phyloP scores from a whole-genome alignment of 495 filamentous ascomycete species.

The Tuber calosporum region DNA sequence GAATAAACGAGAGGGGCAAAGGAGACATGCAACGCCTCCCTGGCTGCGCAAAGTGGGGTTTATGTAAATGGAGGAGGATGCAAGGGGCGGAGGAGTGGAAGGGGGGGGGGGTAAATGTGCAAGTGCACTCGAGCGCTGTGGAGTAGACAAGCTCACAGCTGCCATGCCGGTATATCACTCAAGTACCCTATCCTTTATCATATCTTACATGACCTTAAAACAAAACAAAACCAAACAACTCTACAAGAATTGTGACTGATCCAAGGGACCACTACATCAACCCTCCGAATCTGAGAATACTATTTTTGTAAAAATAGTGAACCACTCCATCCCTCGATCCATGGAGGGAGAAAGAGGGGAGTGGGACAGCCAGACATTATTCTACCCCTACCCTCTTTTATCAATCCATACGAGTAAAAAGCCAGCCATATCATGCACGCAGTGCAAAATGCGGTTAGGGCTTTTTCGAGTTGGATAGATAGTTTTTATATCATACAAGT shows the following conservation, averaged over 20 bases:
- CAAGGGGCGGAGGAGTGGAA: background rate
- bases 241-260: background rate
- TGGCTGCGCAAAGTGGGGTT: background rate
- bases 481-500: too few relatives aligned
- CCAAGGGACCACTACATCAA: background rate
- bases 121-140: too few relatives aligned
- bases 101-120: background rate
- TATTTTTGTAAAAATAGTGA: background rate
- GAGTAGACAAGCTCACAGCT: background rate
- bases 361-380: background rate
- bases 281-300: background rate
- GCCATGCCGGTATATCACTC: slow-evolving; percentile 4
- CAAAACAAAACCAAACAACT: background rate
- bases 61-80: background rate
- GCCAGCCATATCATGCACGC: background rate
- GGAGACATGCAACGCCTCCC: background rate
- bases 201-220: background rate
- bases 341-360: too few relatives aligned
- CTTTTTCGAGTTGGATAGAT: background rate
- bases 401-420: background rate
- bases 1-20: background rate
- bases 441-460: background rate
- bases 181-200: background rate
- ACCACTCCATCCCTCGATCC: background rate
- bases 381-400: background rate